Evolutionary conservation across 2,329 filamentous ascomycete species (phyloP), one percentile per base, ranked within the genome.

Genomic region (Dactylellina parvicollis): DNA sequence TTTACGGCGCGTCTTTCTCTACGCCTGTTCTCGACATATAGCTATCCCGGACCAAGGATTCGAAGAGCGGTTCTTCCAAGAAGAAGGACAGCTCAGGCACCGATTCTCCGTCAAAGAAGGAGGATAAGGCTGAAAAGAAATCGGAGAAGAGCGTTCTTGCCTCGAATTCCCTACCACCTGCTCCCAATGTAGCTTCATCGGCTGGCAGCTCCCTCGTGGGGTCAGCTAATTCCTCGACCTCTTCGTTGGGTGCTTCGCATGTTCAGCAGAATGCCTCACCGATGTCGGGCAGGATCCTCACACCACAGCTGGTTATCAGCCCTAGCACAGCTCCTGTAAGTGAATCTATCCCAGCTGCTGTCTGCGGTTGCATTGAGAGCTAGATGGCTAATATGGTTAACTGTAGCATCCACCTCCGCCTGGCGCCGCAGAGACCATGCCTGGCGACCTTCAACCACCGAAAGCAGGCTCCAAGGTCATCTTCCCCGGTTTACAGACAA

Each of bases 381-480:
- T 74, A 60, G 67, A 77, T 79, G 65, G 77, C 69, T 57, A 64
- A 61, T 57, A 55, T 47, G 36, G 12, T 36, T 30, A 18, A 47
- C 77, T 52, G 62, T 78, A 95, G 92, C 95, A 99, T 83, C 85
- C 95, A 46, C 93, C 95, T 55, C 92, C 92, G 75, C 95, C 95
- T 50, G 95, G 95, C 77, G 90, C 93, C 67, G 90, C 93, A 76
- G 95, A 99, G 83, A 97, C 94, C 4, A 98, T 99, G 94, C 95
- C 95, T 57, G 92, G 96, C 79, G 95, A 99, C 80, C 88, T 99
- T 70, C 92, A 92, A 28, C 95, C 95, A 60, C 95, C 95, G 16
- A 96, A 97, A 82, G 89, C 91, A 44, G 92, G 92, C 61, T 87
- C 90, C 79, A 98, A 98, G 84, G 83, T 92, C 77, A 88, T 96